These are phyloP conservation scores for Verticillium zaregamsianum DNA, from an alignment of 2,329 filamentous ascomycete genomes.

Conservation along the genomic window DNA sequence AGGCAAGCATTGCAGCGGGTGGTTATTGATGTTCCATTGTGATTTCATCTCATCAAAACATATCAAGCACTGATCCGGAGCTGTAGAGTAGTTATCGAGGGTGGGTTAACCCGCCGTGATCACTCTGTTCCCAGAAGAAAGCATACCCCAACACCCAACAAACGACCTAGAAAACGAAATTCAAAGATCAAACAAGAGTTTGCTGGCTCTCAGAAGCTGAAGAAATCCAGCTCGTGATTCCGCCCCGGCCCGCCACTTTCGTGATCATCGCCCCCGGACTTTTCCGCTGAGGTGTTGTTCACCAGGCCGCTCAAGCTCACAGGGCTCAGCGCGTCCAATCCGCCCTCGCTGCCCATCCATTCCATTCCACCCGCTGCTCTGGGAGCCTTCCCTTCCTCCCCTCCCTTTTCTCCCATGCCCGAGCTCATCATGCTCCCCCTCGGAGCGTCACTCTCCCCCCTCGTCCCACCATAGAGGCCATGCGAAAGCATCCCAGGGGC, in stretches of 20 bases:
- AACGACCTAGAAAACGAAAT: background rate
- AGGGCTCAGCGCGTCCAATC: conserved; percentile 19
- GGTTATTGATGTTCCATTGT: background rate
- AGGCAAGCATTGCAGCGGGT: background rate
- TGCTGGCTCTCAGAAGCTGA: conserved; percentile 21
- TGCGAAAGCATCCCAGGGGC: background rate
- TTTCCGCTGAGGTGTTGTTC: conserved; percentile 19
- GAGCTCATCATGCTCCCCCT: background rate
- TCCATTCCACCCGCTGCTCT: conserved; percentile 10
- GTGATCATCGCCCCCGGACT: conserved; percentile 11
- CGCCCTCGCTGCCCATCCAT: conserved; percentile 17
- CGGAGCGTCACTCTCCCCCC: background rate
- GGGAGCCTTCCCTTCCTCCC: background rate
- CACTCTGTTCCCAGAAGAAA: background rate
- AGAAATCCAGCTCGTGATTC: conserved; percentile 36
- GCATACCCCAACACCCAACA: background rate
- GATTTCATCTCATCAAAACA: background rate
- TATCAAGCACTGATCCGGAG: background rate
- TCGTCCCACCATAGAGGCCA: background rate
- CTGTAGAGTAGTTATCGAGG: background rate
- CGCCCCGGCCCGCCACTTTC: conserved; percentile 14
- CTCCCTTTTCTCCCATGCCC: background rate
- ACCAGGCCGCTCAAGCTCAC: conserved; percentile 27
- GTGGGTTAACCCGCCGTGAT: background rate
- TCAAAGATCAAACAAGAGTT: background rate